Conservation (phyloP, 129 eudicot genomes). For the Gnaphalium uliginosum region DNA sequence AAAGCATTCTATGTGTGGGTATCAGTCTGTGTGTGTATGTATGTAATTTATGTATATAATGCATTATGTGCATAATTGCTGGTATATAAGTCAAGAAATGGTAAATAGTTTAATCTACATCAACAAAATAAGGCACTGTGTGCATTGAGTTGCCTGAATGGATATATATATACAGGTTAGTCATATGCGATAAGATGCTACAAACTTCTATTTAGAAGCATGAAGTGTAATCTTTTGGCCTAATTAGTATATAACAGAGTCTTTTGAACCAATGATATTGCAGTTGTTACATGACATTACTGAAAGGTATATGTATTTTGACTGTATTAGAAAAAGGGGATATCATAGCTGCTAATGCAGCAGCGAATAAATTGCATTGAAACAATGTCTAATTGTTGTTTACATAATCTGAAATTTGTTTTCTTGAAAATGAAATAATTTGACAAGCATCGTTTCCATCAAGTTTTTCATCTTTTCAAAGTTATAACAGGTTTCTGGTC, state of each 20-base stretch:
- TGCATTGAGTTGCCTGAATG: constrained; percentile 23
- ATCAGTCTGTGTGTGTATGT: neutral
- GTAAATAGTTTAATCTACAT: constrained; percentile 18
- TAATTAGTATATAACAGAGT: neutral
- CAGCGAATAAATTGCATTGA: no score
- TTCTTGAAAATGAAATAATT: no score
- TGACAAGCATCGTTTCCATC: no score
- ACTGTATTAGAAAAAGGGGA: neutral
- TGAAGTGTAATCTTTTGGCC: constrained; percentile 13
- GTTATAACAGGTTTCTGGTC: no score
- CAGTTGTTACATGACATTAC: neutral
- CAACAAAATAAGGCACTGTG: constrained; percentile 22
- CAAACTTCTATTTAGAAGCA: constrained; percentile 15
- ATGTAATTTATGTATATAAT: constrained; percentile 8
- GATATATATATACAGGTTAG: constrained; percentile 27
- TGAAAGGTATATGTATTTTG: neutral
- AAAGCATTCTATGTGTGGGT: constrained; percentile 1
- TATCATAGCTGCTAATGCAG: no score
- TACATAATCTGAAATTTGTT: no score
- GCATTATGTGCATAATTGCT: constrained; percentile 27
- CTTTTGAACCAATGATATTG: neutral
- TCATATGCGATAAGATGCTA: constrained; percentile 11
- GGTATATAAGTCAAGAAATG: constrained; percentile 14
- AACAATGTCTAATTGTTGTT: no score
- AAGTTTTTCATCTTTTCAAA: no score